Conservation (phyloP, 139 green algal species). For the Volvox reticuliferus region DNA sequence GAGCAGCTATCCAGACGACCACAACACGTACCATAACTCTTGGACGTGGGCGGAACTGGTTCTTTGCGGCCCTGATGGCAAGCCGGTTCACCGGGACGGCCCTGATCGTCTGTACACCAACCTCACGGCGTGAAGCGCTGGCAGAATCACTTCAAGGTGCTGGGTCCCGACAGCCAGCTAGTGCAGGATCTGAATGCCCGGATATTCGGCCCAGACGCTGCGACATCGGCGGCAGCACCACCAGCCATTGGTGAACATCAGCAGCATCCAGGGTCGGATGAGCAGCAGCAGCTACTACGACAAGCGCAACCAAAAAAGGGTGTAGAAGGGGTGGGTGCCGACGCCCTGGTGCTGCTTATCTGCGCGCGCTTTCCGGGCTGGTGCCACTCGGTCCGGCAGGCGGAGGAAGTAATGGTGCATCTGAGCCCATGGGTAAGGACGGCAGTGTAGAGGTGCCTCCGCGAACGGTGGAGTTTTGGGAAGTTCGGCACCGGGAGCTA, state of each 20-base stretch:
- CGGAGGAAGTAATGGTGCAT: neutral
- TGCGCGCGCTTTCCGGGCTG: constrained; percentile 28
- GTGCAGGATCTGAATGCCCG: neutral
- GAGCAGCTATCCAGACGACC: constrained; percentile 48
- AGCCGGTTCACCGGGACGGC: neutral
- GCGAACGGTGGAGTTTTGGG: too few relatives aligned
- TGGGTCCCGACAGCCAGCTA: neutral
- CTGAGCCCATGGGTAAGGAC: neutral
- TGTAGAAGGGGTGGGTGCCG: neutral
- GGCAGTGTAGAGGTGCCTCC: too few relatives aligned
- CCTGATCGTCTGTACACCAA: constrained; percentile 17
- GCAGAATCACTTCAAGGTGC: neutral
- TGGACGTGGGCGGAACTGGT: constrained; percentile 51
- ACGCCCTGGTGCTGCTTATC: neutral
- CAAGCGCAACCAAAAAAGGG: neutral
- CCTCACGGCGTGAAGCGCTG: neutral
- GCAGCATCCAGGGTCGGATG: neutral
- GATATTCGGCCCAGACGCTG: neutral
- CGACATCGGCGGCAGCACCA: neutral
- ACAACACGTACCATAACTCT: constrained; percentile 21
- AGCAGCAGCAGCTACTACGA: neutral
- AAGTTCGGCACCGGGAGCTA: too few relatives aligned
- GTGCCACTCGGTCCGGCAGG: neutral
- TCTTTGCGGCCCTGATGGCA: constrained; percentile 5
- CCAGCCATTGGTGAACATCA: neutral